A percentile compares a stretch with the other conserved stretches of the same genome.
Conservation (phyloP, 2,329 filamentous ascomycete genomes). For the Epichloe glyceriae region DNA sequence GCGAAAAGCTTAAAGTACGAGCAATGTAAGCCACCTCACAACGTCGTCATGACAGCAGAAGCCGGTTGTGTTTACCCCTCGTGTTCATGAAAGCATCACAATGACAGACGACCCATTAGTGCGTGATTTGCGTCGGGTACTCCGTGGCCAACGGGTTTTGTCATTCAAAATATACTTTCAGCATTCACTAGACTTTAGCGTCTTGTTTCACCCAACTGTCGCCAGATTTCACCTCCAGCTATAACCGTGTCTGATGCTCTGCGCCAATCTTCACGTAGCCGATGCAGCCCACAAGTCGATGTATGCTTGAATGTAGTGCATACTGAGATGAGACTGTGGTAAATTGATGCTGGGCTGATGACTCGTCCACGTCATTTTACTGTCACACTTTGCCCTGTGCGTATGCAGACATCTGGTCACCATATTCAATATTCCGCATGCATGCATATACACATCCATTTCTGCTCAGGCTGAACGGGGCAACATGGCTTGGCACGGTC, state of each 20-base stretch:
- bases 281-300: neutral
- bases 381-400: neutral
- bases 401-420: too few relatives aligned
- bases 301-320: neutral
- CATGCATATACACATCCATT: neutral
- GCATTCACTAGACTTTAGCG: too few relatives aligned
- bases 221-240: too few relatives aligned
- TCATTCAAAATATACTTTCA: neutral
- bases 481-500: neutral
- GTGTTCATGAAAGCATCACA: too few relatives aligned
- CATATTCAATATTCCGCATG: too few relatives aligned
- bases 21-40: neutral
- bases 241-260: too few relatives aligned
- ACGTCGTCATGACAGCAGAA: neutral
- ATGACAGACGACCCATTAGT: too few relatives aligned
- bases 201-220: too few relatives aligned
- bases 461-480: neutral
- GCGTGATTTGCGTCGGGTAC: too few relatives aligned
- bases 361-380: neutral
- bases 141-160: neutral
- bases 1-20: neutral
- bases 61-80: too few relatives aligned
- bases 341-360: neutral
- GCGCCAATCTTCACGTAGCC: neutral
- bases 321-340: neutral